Evolutionary conservation across 331 rosid species (phyloP).

Genomic region (Rhamnella rubrinervis): DNA sequence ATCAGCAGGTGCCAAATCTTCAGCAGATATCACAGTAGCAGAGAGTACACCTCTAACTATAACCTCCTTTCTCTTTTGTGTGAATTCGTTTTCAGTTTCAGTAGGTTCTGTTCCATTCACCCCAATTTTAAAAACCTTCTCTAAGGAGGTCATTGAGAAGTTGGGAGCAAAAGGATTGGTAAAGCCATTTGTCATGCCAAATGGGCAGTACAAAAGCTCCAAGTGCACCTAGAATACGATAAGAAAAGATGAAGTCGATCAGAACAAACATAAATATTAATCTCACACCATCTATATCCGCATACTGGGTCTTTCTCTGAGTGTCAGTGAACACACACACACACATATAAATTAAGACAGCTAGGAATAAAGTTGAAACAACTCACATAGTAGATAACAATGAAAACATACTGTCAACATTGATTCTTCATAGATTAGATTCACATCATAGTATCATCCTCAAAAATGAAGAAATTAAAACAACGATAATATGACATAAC

Average conservation of each 20-base stretch:
- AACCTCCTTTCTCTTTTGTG: constrained; percentile 76
- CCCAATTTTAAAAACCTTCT: constrained; percentile 65
- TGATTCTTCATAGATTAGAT: too few species aligned
- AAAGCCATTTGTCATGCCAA: constrained; percentile 65
- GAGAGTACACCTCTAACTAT: constrained; percentile 89
- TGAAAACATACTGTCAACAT: too few species aligned
- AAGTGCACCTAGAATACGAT: constrained; percentile 65
- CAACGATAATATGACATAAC: too few species aligned
- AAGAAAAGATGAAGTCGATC: not conserved
- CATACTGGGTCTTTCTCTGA: too few species aligned
- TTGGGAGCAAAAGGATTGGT: constrained; percentile 69
- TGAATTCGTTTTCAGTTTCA: constrained; percentile 49
- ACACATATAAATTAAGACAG: too few species aligned
- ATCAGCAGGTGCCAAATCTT: constrained; percentile 88
- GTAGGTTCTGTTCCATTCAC: constrained; percentile 54
- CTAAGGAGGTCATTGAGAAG: constrained; percentile 76
- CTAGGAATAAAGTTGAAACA: not conserved
- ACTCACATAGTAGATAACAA: too few species aligned
- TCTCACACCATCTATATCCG: not conserved
- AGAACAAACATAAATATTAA: not conserved
- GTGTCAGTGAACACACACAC: too few species aligned
- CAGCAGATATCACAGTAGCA: constrained; percentile 82
- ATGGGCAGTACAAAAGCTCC: constrained; percentile 85
- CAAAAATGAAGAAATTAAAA: too few species aligned
- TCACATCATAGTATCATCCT: too few species aligned